phyloP scores from a whole-genome alignment of 306 rosid genomes.

The Citrullus mucosospermus region DNA sequence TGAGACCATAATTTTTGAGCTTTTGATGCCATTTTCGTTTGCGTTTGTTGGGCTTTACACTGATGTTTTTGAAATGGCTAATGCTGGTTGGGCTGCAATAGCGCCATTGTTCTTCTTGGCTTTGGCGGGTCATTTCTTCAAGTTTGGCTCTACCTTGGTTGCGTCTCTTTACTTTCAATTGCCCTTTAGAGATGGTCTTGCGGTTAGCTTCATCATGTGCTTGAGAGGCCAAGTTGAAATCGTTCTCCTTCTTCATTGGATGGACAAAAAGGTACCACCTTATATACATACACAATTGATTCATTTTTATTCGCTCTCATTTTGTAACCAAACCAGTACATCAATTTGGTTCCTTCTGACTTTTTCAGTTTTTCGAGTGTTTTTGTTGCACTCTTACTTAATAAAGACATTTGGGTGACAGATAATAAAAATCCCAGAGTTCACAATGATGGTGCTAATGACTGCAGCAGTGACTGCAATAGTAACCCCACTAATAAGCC shows the following conservation, averaged over 20 bases:
- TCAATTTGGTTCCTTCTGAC: too few relatives aligned
- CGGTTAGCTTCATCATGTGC: constrained; percentile 42
- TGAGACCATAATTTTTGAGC: constrained; percentile 26
- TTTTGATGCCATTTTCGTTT: constrained; percentile 53
- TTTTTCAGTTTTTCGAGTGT: too few relatives aligned
- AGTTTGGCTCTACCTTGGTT: constrained; percentile 21
- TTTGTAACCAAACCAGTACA: too few relatives aligned
- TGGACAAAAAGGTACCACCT: constrained; percentile 38
- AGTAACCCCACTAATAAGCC: constrained; percentile 37
- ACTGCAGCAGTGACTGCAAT: constrained; percentile 27
- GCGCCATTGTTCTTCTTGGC: constrained; percentile 33
- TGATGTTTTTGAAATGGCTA: constrained; percentile 25
- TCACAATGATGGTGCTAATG: constrained; percentile 42
- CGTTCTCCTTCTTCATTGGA: constrained; percentile 43
- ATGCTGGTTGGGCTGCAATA: constrained; percentile 27
- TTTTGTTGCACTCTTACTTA: too few relatives aligned
- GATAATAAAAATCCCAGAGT: constrained; percentile 36
- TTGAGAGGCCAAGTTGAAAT: constrained; percentile 62
- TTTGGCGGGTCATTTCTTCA: constrained; percentile 24
- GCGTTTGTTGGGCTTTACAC: constrained; percentile 31
- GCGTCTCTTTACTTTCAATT: constrained; percentile 20
- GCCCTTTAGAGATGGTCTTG: constrained; percentile 40
- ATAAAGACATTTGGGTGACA: not conserved
- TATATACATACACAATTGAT: too few relatives aligned
- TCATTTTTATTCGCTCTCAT: too few relatives aligned